Conservation (phyloP, 148 eudicot species). For the Amaranthus hypochondriacus region DNA sequence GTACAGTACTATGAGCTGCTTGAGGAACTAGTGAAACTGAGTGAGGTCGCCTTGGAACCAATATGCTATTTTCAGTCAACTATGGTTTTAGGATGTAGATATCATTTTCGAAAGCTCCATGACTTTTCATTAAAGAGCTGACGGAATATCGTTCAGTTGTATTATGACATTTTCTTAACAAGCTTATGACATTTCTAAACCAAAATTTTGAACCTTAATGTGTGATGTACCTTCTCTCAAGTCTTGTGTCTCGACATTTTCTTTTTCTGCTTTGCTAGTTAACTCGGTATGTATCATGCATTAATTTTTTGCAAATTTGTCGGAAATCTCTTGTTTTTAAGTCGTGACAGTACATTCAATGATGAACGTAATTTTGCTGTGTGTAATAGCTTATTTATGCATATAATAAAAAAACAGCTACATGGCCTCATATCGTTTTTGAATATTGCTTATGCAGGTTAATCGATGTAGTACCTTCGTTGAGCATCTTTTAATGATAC, state of each 20-base stretch:
- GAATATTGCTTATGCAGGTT: constrained; percentile 45
- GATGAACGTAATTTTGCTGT: too few species aligned
- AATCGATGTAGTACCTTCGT: constrained; percentile 61
- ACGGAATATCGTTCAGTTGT: not conserved
- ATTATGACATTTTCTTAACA: not conserved
- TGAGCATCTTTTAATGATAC: constrained; percentile 71
- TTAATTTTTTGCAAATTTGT: too few species aligned
- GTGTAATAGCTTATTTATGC: not conserved
- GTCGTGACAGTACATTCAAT: too few species aligned
- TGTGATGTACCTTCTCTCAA: not conserved
- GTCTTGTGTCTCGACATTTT: not conserved
- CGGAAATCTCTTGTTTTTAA: too few species aligned
- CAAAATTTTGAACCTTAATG: not conserved
- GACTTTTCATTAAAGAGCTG: not conserved
- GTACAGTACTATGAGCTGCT: too few species aligned
- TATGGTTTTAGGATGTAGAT: not conserved
- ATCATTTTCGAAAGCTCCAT: not conserved
- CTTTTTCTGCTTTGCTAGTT: not conserved
- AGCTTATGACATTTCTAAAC: too few species aligned
- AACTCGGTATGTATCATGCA: too few species aligned
- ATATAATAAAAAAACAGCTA: not conserved
- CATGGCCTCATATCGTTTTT: not conserved
- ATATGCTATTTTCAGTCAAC: not conserved
- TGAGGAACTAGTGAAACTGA: too few species aligned
- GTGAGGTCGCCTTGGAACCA: not conserved